These are phyloP conservation scores for Phylloporus arenicola DNA, from an alignment of 768 basidiomycete genomes.

Conservation along the genomic window DNA sequence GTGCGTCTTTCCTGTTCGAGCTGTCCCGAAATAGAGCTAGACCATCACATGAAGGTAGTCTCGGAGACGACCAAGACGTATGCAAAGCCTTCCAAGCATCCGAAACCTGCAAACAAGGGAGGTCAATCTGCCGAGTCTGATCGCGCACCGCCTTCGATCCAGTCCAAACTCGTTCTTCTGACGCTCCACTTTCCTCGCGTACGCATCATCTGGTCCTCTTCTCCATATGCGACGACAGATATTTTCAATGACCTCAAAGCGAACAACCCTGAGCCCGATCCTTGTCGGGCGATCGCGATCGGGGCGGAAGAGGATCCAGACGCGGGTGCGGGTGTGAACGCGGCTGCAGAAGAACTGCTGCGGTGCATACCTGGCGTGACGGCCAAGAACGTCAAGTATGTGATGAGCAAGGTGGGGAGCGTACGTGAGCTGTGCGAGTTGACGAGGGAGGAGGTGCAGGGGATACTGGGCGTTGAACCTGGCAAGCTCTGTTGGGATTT, in stretches of 20 bases:
- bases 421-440: slow-evolving; percentile 72
- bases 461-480: slow-evolving; percentile 72
- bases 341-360: slow-evolving; percentile 77
- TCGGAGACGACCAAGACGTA: slow-evolving; percentile 63
- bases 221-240: slow-evolving; percentile 85
- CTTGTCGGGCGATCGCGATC: slow-evolving; percentile 64
- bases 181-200: slow-evolving; percentile 87
- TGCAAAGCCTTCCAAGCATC: slow-evolving; percentile 52
- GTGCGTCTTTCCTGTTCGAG: slow-evolving; percentile 36
- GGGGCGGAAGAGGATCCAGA: slow-evolving; percentile 76
- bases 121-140: slow-evolving; percentile 21
- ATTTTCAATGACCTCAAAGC: slow-evolving; percentile 90
- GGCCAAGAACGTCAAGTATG: slow-evolving; percentile 77
- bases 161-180: slow-evolving; percentile 89
- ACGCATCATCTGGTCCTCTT: slow-evolving; percentile 96
- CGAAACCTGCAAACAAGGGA: slow-evolving; percentile 42
- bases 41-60: slow-evolving; percentile 39
- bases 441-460: slow-evolving; percentile 55
- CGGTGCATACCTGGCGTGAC: slow-evolving; percentile 79
- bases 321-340: slow-evolving; percentile 62
- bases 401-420: slow-evolving; percentile 76
- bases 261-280: slow-evolving; percentile 77
- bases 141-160: slow-evolving; percentile 52
- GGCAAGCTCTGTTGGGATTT: slow-evolving; percentile 81
- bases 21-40: not conserved